Evolutionary conservation across 2,329 filamentous ascomycete genomes (phyloP), one percentile per base, ranked within the genome.

Genomic region (Laburnicola sp.): DNA sequence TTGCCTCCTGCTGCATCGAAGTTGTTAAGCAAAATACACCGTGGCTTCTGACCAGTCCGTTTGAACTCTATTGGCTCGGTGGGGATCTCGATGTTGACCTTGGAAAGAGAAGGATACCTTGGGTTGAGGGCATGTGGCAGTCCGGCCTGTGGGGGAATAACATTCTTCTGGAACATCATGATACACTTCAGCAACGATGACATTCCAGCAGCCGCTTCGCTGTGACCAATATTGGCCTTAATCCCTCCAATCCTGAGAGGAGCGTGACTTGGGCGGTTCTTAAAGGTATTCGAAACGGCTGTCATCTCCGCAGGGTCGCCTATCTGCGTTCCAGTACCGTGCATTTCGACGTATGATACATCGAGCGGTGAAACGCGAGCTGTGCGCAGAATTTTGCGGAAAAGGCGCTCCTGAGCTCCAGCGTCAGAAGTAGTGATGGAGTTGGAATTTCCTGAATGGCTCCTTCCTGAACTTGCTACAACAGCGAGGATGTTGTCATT

Each of bases 1-100:
- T 89, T 89, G 35, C 86, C 86, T 56, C 86, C 86, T 45, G 86
- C 84, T 4, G 86, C 87, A 56, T 82, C 46, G 47, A 61, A 61
- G 31, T 53, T 61, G 51, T 54, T 61, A 23, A 61, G 23, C 2
- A 57, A 83, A 66, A 88, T 52, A 88, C 69, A 21, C 77, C 65
- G 0, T 25, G 25, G 28, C 21, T 4, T 76, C n/a, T n/a, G n/a
- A n/a, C n/a, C n/a, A 73, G 36, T 31, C 8, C 26, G 16, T 8
- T 21, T 42, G 16, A 63, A 23, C 51, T 57, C 21, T 58, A 54
- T 7, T 54, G 21, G 66, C 75, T 76, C 1, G 68, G 59, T 77
- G 2, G 82, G 78, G 58, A 86, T 84, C 58, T 80, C 78, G 42
- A 86, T 77, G 36, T 82, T 82, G 35, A 82, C 76, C 11, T 79